A percentile compares a stretch with the other conserved stretches of the same genome.
Evolutionary conservation across 2,329 filamentous ascomycete species (phyloP).

Genomic region (Didymella exigua): DNA sequence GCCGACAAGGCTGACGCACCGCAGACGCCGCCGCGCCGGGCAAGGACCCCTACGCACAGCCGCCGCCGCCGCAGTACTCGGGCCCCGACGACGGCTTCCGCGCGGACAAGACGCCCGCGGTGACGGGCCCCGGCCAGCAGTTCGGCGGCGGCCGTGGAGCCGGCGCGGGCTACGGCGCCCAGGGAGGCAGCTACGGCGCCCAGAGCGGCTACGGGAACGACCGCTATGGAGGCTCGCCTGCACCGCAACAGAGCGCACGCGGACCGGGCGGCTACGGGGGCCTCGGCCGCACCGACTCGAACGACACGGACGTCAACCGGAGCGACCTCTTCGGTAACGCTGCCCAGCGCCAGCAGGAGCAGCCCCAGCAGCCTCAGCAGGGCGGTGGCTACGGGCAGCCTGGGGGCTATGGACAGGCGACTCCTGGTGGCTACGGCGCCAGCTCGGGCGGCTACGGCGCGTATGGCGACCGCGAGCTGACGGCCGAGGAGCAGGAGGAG

Average conservation of each 20-base stretch:
- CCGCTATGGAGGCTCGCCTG: conserved; percentile 54
- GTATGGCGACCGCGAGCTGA: conserved; percentile 76
- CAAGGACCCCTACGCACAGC: conserved; percentile 60
- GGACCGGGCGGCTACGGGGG: conserved; percentile 50
- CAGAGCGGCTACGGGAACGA: conserved; percentile 53
- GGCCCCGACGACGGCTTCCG: conserved; percentile 44
- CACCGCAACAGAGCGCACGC: conserved; percentile 24
- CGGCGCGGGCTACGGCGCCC: conserved; percentile 32
- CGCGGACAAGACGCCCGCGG: conserved; percentile 53
- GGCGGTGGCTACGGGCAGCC: conserved; percentile 37
- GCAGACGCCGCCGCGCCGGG: conserved; percentile 49
- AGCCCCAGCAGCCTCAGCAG: conserved; percentile 38
- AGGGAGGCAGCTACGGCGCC: conserved; percentile 40
- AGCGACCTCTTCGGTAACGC: conserved; percentile 70
- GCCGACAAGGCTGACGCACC: neutral
- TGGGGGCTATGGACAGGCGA: conserved; percentile 29
- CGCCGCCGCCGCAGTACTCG: conserved; percentile 48
- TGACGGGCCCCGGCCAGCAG: conserved; percentile 48
- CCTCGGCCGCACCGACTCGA: conserved; percentile 44
- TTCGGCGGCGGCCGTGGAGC: conserved; percentile 50
- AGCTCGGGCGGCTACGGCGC: conserved; percentile 49
- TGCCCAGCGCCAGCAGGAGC: conserved; percentile 55
- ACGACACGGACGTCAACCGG: conserved; percentile 61
- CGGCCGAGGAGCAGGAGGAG: conserved; percentile 77
- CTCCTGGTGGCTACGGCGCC: conserved; percentile 28